Percentiles rank a stretch among this genome's conserved stretches.
Evolutionary conservation across 148 eudicot genomes (phyloP).

Genomic region (Vaccinium corymbosum): DNA sequence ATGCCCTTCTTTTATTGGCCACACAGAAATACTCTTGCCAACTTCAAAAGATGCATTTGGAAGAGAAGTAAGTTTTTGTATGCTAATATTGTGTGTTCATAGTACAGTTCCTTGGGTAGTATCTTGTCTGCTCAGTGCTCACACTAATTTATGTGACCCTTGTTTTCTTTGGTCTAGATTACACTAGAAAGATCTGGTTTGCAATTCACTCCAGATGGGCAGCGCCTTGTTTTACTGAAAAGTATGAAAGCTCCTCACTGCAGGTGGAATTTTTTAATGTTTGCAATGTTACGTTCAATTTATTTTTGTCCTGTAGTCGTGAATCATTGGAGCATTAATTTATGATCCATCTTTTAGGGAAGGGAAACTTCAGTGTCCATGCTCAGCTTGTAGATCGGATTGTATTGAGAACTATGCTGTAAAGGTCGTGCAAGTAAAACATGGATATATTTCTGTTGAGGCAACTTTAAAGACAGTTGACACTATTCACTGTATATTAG

Average conservation of each 20-base stretch:
- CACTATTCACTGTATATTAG: constrained; percentile 56
- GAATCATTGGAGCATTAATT: constrained; percentile 6
- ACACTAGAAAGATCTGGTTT: constrained; percentile 50
- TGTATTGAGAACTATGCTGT: constrained; percentile 60
- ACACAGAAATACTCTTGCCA: constrained; percentile 52
- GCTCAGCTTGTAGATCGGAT: constrained; percentile 57
- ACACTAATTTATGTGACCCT: constrained; percentile 16
- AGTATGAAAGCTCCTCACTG: constrained; percentile 66
- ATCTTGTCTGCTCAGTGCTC: constrained; percentile 16
- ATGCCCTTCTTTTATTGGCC: constrained; percentile 66
- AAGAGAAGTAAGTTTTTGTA: constrained; percentile 53
- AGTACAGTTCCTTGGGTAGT: not conserved
- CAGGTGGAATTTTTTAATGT: constrained; percentile 40
- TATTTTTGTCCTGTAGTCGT: not conserved
- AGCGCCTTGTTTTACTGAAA: constrained; percentile 56
- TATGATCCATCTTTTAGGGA: constrained; percentile 41
- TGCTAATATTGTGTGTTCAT: not conserved
- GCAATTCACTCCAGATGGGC: constrained; percentile 76
- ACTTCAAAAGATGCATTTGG: constrained; percentile 45
- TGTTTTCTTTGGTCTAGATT: constrained; percentile 41
- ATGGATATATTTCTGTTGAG: constrained; percentile 63
- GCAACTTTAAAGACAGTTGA: constrained; percentile 49
- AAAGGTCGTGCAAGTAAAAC: constrained; percentile 67
- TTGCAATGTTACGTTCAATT: not conserved
- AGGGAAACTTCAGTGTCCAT: constrained; percentile 52